Evolutionary conservation across 2,329 filamentous ascomycete genomes (phyloP).

Genomic region (Periconia macrospinosa): DNA sequence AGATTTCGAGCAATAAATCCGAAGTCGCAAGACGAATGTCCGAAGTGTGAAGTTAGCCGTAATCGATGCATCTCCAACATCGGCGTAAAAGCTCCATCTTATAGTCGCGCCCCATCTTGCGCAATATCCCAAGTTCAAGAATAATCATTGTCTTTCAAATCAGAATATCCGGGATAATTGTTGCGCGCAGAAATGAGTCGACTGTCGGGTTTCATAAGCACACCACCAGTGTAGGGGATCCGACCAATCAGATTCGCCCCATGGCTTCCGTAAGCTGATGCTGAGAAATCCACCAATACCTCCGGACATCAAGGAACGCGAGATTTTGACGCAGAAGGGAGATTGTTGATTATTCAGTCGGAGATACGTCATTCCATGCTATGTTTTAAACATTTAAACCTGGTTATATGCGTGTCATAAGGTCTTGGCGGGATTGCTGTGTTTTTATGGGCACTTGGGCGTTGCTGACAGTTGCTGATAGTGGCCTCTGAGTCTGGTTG

Average conservation of each 20-base stretch:
- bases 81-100: background rate
- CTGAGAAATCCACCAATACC: background rate
- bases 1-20: background rate
- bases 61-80: background rate
- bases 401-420: too few species aligned
- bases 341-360: background rate
- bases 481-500: too few species aligned
- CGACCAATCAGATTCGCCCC: background rate
- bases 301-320: background rate
- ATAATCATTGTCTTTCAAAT: background rate
- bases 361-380: background rate
- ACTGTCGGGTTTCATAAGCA: background rate
- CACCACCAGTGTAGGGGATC: background rate
- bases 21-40: background rate
- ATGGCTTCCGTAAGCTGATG: constrained; percentile 1
- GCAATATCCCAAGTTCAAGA: background rate
- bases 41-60: background rate
- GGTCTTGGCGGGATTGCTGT: too few species aligned
- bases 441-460: too few species aligned
- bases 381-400: too few species aligned
- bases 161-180: background rate
- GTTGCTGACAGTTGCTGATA: too few species aligned
- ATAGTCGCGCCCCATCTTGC: background rate
- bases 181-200: background rate
- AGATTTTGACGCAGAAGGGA: background rate